phyloP scores from a whole-genome alignment of 2,329 filamentous ascomycete genomes.

The Fusarium kyushuense region DNA sequence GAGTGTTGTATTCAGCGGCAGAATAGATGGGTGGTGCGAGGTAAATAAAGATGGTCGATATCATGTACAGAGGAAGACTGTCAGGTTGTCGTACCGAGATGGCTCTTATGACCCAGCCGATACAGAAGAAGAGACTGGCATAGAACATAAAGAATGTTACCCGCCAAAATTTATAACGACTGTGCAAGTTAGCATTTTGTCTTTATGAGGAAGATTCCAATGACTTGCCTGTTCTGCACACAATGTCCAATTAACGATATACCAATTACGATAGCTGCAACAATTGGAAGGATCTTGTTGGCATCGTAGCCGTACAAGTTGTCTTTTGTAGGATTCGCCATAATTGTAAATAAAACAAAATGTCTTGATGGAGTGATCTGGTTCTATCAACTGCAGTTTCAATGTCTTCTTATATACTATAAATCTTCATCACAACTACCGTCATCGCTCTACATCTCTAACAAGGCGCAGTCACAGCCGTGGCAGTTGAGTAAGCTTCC shows the following conservation, averaged over 20 bases:
- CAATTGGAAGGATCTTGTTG: constrained; percentile 41
- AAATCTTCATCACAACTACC: not conserved
- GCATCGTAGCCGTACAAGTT: constrained; percentile 45
- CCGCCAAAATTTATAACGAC: constrained; percentile 44
- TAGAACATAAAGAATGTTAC: constrained; percentile 49
- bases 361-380: not conserved
- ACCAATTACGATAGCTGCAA: constrained; percentile 36
- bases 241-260: constrained; percentile 34
- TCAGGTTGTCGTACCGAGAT: constrained; percentile 38
- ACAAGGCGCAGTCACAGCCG: constrained; percentile 30
- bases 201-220: accelerated
- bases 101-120: constrained; percentile 40
- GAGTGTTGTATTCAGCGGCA: constrained; percentile 46
- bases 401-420: not conserved
- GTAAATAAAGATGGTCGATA: constrained; percentile 45
- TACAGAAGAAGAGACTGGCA: constrained; percentile 39
- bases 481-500: not conserved
- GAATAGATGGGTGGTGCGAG: constrained; percentile 44
- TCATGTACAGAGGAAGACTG: constrained; percentile 43
- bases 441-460: not conserved
- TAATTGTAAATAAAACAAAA: too few relatives aligned
- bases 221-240: constrained; percentile 36
- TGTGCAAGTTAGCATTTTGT: constrained; percentile 4
- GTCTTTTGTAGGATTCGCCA: constrained; percentile 35
- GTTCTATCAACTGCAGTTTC: not conserved